phyloP scores from a whole-genome alignment of 495 filamentous ascomycete species.

The Neurospora pannonica region DNA sequence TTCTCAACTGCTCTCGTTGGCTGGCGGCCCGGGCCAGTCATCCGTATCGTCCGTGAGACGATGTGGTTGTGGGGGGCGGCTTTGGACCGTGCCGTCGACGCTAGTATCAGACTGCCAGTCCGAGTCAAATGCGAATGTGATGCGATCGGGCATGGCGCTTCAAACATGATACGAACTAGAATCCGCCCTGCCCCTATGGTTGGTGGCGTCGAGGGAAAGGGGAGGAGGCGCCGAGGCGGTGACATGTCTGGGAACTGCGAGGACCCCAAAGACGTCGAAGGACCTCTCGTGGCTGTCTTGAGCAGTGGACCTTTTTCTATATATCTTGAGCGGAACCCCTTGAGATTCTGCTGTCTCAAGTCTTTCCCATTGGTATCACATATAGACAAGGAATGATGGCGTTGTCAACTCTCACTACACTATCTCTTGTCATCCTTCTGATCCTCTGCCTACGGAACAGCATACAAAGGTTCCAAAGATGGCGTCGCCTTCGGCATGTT shows the following conservation, averaged over 20 bases:
- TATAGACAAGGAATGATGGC: background rate
- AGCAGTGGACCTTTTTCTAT: background rate
- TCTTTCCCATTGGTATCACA: background rate
- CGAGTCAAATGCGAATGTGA: background rate
- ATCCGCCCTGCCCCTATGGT: background rate
- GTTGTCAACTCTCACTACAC: background rate
- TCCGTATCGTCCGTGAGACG: background rate
- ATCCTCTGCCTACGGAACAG: background rate
- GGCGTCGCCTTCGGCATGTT: constrained; percentile 21
- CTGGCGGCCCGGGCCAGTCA: background rate
- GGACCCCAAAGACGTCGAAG: too few relatives aligned
- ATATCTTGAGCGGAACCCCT: background rate
- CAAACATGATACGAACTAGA: background rate
- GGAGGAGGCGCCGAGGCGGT: background rate
- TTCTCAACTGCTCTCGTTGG: background rate
- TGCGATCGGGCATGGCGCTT: background rate
- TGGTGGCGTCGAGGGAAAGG: background rate
- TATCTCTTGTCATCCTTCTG: background rate
- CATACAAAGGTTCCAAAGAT: constrained; percentile 7
- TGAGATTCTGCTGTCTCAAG: background rate
- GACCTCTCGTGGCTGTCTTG: background rate
- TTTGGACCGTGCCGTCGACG: background rate
- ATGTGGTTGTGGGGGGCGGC: background rate
- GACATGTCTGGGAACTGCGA: background rate
- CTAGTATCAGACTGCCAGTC: background rate